Percentiles rank a stretch among this genome's conserved stretches.
phyloP scores from a whole-genome alignment of 2,329 filamentous ascomycete genomes.

The Thelonectria olida region DNA sequence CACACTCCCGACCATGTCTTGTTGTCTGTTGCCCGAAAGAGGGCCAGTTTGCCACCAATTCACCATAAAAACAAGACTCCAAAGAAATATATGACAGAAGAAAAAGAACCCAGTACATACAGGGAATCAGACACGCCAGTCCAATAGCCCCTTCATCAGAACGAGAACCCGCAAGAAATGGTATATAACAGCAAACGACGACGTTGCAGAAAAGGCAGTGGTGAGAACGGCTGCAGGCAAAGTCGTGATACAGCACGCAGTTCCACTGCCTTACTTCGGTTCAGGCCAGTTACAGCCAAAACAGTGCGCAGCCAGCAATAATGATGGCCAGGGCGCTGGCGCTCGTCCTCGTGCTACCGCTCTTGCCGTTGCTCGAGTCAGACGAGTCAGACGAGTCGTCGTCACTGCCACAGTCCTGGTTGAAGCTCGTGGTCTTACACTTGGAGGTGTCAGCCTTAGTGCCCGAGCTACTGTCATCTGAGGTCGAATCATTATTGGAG shows the following conservation, averaged over 20 bases:
- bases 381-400: constrained; percentile 17
- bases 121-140: constrained; percentile 30
- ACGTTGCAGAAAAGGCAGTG: not conserved
- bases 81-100: constrained; percentile 36
- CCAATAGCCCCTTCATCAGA: constrained; percentile 30
- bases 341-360: constrained; percentile 43
- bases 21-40: constrained; percentile 14
- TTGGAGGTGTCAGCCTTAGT: constrained; percentile 36
- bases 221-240: constrained; percentile 9
- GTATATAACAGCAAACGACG: constrained; percentile 30
- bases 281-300: constrained; percentile 43
- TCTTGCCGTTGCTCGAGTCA: constrained; percentile 48
- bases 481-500: not conserved
- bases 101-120: constrained; percentile 33
- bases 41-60: constrained; percentile 23
- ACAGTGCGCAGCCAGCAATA: constrained; percentile 47
- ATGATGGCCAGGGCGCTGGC: constrained; percentile 50
- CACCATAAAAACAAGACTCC: constrained; percentile 19
- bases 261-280: not conserved
- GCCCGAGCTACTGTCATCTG: constrained; percentile 23
- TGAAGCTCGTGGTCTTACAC: constrained; percentile 52
- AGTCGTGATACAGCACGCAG: not conserved
- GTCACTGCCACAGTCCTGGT: constrained; percentile 48
- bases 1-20: constrained; percentile 10
- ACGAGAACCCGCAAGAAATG: constrained; percentile 30